These are phyloP conservation scores for Pisolithus albus DNA, from an alignment of 768 basidiomycete species.

Conservation along the genomic window DNA sequence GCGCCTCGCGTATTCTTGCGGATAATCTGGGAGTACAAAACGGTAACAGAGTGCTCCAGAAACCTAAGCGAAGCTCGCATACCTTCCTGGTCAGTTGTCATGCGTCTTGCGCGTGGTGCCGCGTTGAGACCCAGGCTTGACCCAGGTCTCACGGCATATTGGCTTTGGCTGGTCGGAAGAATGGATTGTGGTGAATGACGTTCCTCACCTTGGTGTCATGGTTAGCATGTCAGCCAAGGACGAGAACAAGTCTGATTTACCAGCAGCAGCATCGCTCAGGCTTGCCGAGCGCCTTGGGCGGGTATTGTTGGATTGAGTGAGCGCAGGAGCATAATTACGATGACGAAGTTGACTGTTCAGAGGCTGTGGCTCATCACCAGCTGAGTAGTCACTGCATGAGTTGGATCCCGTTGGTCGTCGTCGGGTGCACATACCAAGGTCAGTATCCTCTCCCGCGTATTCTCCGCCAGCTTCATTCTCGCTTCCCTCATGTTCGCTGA, in stretches of 20 bases:
- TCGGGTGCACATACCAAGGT: conserved; percentile 28
- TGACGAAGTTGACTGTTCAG: conserved; percentile 21
- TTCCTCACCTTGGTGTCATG: conserved; percentile 20
- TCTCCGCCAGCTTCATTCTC: conserved; percentile 34
- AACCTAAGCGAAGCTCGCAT: conserved; percentile 8
- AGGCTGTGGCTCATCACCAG: conserved; percentile 24
- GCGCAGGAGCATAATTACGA: conserved; percentile 20
- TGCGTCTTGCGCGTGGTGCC: conserved; percentile 30
- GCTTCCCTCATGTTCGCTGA: conserved; percentile 38
- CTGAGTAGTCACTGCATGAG: conserved; percentile 20
- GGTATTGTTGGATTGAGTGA: conserved; percentile 35
- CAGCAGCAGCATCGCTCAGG: conserved; percentile 52
- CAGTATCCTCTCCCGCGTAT: conserved; percentile 32
- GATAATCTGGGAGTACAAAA: conserved; percentile 18
- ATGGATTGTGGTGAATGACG: conserved; percentile 19
- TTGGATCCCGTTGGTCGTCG: conserved; percentile 5
- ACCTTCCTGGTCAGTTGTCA: conserved; percentile 43
- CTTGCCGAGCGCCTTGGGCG: conserved; percentile 73
- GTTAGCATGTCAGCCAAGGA: conserved; percentile 21
- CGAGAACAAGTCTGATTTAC: conserved; percentile 17
- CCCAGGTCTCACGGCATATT: conserved; percentile 33
- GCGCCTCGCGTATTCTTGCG: conserved; percentile 18
- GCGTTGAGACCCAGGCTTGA: conserved; percentile 38
- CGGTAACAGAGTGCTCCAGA: neutral
- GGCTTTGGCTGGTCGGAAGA: conserved; percentile 15